Percentiles rank a stretch among this genome's conserved stretches.
These are phyloP conservation scores for Choiromyces venosus DNA, from an alignment of 495 filamentous ascomycete genomes.

Conservation along the genomic window DNA sequence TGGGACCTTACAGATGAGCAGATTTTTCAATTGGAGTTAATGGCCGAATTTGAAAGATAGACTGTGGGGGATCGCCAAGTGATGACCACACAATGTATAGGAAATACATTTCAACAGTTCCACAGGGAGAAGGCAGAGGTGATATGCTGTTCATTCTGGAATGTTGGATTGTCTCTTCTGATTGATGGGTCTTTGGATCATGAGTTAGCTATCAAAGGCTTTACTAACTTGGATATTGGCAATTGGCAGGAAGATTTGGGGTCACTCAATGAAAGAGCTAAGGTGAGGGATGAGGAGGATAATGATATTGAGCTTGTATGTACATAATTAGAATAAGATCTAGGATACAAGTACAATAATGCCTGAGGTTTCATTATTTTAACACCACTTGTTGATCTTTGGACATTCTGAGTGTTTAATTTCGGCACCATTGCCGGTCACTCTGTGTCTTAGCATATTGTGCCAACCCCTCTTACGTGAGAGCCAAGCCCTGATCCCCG, in stretches of 20 bases:
- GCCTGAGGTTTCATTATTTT: too few species aligned
- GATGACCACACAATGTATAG: slow-evolving; percentile 3
- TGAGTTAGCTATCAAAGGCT: not conserved
- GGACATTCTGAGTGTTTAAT: too few species aligned
- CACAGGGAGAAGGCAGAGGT: not conserved
- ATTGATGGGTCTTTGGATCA: not conserved
- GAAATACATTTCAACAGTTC: slow-evolving; percentile 10
- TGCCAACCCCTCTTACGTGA: too few species aligned
- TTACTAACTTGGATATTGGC: not conserved
- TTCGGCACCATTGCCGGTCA: too few species aligned
- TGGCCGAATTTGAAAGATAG: slow-evolving; percentile 1
- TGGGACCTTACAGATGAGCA: slow-evolving; percentile 5
- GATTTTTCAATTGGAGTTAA: not conserved
- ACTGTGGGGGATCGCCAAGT: not conserved
- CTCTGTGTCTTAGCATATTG: too few species aligned
- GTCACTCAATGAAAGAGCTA: too few species aligned
- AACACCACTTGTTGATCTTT: too few species aligned
- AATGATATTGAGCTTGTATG: too few species aligned
- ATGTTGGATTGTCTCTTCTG: not conserved
- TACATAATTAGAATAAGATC: too few species aligned
- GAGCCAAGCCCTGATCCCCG: too few species aligned
- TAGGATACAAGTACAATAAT: too few species aligned
- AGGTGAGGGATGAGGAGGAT: too few species aligned
- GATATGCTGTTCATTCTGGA: not conserved
- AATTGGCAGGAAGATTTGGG: not conserved